Base-by-base conservation (phyloP, 192 early-diverging fungal genomes). In the Kappamyces sp. region DNA sequence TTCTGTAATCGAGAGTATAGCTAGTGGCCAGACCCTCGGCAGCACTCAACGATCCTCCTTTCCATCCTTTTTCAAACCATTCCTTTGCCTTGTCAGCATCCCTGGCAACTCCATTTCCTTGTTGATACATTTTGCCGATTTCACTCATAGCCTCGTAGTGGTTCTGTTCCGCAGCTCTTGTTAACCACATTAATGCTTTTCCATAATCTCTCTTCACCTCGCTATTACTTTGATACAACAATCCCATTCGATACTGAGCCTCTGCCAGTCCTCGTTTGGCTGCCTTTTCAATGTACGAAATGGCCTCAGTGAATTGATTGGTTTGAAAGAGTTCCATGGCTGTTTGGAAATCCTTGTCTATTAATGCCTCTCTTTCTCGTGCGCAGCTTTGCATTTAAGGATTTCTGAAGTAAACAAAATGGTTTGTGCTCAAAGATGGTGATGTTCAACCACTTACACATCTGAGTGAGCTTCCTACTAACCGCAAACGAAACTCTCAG, bases 61-160 rank as follows among this genome's bases (percentile, higher is more conserved):
- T 11, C 0, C 11, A n/a, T 29, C 11, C 51, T 33, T 29, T 53
- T 6, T 31, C 51, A 29, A 14, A 53, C 51, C 51, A 53, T 32
- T 53, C 11, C 35, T 53, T 53, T 34, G 51, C 51, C 40, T 53
- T 53, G 4, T 33, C 14, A 2, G 6, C 1, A 33, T 49, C 57
- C 59, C 59, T 33, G 12, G 30, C 49, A 30, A 65, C 63, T 11
- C 63, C 63, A 5, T 63, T n/a, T 3, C 63, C 63, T 49, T 85
- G 84, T 62, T 88, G 84, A 61, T 82, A 79, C 45, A 78, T 79
- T 47, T 83, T 84, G 4, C 83, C 86, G 40, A 88, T 66, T 47
- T 50, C 81, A 2, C 14, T 38, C 47, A 49, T 47, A 12, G 66
- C 66, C 15, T 49, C 49, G 37, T 33, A 36, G 45, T 74, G 35